phyloP scores from a whole-genome alignment of 495 filamentous ascomycete species.

The Talaromyces proteolyticus region DNA sequence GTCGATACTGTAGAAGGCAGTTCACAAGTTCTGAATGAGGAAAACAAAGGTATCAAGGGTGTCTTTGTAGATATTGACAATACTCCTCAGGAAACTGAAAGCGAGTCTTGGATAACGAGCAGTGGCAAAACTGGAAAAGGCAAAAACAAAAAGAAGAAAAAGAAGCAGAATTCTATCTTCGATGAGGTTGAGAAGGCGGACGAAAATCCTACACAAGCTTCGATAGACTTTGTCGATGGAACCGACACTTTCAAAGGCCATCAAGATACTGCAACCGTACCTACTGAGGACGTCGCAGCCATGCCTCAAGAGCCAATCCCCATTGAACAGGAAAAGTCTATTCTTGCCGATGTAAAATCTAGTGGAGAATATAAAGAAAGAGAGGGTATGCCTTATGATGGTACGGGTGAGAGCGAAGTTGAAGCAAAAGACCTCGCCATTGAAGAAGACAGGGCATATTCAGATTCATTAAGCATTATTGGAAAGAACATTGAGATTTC shows the following conservation, averaged over 20 bases:
- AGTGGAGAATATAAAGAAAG: no score
- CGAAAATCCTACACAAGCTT: not conserved
- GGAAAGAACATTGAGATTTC: no score
- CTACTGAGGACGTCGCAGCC: not conserved
- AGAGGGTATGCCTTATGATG: no score
- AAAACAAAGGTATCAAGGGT: slow-evolving; percentile 1
- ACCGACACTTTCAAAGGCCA: not conserved
- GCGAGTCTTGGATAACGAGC: not conserved
- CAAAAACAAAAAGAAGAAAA: slow-evolving; percentile 19
- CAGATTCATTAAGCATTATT: no score
- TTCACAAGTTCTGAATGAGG: not conserved
- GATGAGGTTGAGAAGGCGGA: slow-evolving; percentile 4
- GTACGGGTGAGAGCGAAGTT: no score
- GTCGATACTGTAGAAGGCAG: not conserved
- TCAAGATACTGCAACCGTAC: no score
- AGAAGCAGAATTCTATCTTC: not conserved
- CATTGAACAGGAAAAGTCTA: not conserved
- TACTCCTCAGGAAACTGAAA: not conserved
- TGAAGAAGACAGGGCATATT: no score
- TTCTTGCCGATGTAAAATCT: no score
- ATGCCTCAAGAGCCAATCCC: not conserved
- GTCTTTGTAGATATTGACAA: not conserved
- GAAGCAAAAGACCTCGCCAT: no score
- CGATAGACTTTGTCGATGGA: not conserved
- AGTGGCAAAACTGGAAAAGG: slow-evolving; percentile 21